A percentile compares a stretch with the other conserved stretches of the same genome.
Evolutionary conservation across 2,329 filamentous ascomycete species (phyloP).

Genomic region (Colletotrichum tabaci): DNA sequence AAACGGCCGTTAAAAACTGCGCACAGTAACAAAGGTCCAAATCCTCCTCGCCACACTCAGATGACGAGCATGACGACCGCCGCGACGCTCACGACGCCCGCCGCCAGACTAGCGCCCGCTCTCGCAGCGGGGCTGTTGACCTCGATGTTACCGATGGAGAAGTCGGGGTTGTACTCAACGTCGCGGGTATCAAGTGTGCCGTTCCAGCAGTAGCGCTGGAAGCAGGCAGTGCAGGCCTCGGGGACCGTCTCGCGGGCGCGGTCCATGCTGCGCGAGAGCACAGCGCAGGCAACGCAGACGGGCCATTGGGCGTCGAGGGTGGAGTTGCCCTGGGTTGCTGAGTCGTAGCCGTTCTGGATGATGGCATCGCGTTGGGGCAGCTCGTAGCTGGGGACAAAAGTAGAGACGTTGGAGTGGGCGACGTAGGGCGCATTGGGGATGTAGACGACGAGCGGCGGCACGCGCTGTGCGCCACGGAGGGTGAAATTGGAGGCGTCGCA

Average conservation of each 20-base stretch:
- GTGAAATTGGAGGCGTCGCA: conserved; percentile 68
- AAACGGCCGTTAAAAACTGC: conserved; percentile 3
- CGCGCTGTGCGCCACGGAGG: conserved; percentile 61
- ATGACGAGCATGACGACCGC: conserved; percentile 17
- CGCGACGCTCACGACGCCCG: conserved; percentile 23
- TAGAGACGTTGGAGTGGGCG: conserved; percentile 83
- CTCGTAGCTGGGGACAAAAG: conserved; percentile 78
- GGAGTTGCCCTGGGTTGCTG: conserved; percentile 86
- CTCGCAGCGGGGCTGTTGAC: conserved; percentile 36
- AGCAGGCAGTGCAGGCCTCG: conserved; percentile 81
- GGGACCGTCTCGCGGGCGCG: conserved; percentile 80
- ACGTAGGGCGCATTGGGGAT: conserved; percentile 88
- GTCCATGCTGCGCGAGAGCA: conserved; percentile 81
- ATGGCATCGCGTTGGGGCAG: conserved; percentile 80
- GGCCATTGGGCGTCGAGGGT: conserved; percentile 83
- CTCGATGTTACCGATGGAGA: conserved; percentile 47
- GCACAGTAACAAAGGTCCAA: background rate
- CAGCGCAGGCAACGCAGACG: conserved; percentile 88
- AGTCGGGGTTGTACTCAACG: conserved; percentile 49
- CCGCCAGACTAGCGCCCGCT: conserved; percentile 14
- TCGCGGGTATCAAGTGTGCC: conserved; percentile 67
- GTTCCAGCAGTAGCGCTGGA: conserved; percentile 91
- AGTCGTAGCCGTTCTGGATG: conserved; percentile 88
- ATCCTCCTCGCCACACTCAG: background rate
- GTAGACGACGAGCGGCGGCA: conserved; percentile 85